A percentile compares a stretch with the other conserved stretches of the same genome.
phyloP scores from a whole-genome alignment of 768 basidiomycete genomes.

The Lentinula detonsa region DNA sequence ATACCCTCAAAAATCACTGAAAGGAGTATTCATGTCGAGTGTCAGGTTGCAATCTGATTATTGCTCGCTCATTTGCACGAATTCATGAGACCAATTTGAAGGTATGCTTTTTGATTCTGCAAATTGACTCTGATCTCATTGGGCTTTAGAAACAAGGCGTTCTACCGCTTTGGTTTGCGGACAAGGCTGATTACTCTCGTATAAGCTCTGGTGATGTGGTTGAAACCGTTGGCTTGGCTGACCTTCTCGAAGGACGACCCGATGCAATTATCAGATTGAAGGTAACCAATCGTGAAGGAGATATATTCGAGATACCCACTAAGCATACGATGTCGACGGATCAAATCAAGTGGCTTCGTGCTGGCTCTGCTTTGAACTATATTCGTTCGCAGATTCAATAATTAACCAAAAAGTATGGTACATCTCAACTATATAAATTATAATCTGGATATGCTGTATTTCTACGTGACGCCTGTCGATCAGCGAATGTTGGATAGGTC shows the following conservation, averaged over 20 bases:
- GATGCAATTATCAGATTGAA: constrained; percentile 46
- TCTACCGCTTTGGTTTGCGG: constrained; percentile 88
- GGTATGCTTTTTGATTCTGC: constrained; percentile 28
- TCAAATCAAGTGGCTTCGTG: constrained; percentile 85
- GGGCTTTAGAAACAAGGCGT: constrained; percentile 87
- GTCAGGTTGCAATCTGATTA: constrained; percentile 76
- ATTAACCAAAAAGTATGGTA: neutral
- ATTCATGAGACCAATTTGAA: constrained; percentile 98
- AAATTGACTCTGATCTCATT: neutral
- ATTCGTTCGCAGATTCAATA: constrained; percentile 58
- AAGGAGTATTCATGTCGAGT: neutral
- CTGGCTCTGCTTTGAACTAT: constrained; percentile 86
- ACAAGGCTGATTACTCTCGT: constrained; percentile 79
- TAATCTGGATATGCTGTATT: neutral
- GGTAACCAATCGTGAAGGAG: constrained; percentile 63
- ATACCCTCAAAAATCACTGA: neutral
- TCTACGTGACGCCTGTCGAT: too few species aligned
- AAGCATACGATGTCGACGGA: constrained; percentile 89
- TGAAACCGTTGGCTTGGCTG: constrained; percentile 77
- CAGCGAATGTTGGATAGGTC: too few species aligned
- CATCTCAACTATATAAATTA: neutral
- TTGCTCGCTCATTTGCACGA: constrained; percentile 92
- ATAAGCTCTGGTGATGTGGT: constrained; percentile 81
- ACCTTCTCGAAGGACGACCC: constrained; percentile 48
- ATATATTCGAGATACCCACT: constrained; percentile 60